Conservation (phyloP, 163 green algal genomes). For the Coccomyxa subellipsoidea region DNA sequence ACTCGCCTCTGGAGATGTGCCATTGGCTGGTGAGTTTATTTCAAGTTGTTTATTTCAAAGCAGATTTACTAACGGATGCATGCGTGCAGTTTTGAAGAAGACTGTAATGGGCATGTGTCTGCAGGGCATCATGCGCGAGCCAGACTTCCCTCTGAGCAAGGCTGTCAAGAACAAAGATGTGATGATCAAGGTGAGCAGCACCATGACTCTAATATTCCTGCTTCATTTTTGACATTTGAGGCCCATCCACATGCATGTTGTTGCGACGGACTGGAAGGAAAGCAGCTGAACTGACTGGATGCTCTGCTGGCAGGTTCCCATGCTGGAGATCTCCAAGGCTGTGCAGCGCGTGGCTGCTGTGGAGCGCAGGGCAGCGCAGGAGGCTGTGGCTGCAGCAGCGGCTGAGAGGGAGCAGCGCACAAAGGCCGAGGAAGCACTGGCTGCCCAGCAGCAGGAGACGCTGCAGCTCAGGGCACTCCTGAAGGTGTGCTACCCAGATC, state of each 20-base stretch:
- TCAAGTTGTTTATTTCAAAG: too few relatives aligned
- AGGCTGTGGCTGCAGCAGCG: slow-evolving; percentile 6
- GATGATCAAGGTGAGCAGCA: slow-evolving; percentile 17
- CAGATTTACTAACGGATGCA: neutral
- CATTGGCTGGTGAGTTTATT: neutral
- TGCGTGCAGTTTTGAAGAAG: neutral
- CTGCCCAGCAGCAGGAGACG: neutral
- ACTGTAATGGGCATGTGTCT: neutral
- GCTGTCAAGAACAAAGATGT: slow-evolving; percentile 25
- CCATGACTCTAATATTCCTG: neutral
- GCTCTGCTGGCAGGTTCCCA: slow-evolving; percentile 10
- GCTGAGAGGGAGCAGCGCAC: neutral
- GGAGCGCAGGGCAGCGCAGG: slow-evolving; percentile 15
- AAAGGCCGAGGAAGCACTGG: slow-evolving; percentile 11
- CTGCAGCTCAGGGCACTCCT: neutral
- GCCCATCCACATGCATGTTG: too few relatives aligned
- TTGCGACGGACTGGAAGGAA: too few relatives aligned
- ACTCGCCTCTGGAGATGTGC: slow-evolving; percentile 39
- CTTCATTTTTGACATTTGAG: too few relatives aligned
- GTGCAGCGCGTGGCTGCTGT: slow-evolving; percentile 37
- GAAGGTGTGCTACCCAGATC: neutral
- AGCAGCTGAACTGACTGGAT: too few relatives aligned
- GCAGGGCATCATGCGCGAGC: slow-evolving; percentile 30
- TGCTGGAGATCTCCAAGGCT: slow-evolving; percentile 35
- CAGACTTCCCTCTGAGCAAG: slow-evolving; percentile 26